Base-by-base conservation (phyloP, 805 yeast species). In the Spathaspora boniae region DNA sequence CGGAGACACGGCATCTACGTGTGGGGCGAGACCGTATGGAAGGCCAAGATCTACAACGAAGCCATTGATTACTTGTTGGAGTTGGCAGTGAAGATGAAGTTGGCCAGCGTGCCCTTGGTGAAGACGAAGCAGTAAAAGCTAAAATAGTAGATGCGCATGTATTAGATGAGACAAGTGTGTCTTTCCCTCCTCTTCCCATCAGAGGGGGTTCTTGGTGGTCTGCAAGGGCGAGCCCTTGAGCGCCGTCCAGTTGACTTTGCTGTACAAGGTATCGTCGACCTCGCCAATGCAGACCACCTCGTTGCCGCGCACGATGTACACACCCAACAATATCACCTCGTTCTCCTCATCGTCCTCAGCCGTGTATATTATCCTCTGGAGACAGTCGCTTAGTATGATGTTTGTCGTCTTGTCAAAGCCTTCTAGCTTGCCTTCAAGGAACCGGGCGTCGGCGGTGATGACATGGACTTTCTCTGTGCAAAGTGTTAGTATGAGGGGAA, bases 11-110 rank as follows among this genome's bases (percentile, higher is more conserved):
- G 98, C 1, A 81, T 91, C 29, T 91, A 82, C 54, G 96, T 88
- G n/a, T 91, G 97, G 97, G 97, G 97, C 16, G 86, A 82, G 48
- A 78, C 74, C 17, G 85, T 86, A 9, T 84, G 94, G 85, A 87
- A 89, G 60, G 96, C 97, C 32, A 91, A 91, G 60, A 75, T 91
- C 9, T 83, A 84, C 56, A 88, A 88, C 54, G 98, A 91, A 60
- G 95, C 96, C 12, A 78, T 91, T 41, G 97, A 91, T 52, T 91
- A 89, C 54, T 62, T 91, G 43, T 66, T 91, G 50, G 96, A 86
- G 44, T 59, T 89, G 45, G 95, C 93, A 1, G 74, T 89, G 24
- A 83, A 83, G 53, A 85, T 88, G 95, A 74, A 76, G 45, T 76
- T 73, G 47, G 56, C 76, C 37, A 88, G 87, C 1, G 71, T 87